Conservation (phyloP, 345 rosid species). For the rapeseed (Brassica napus) region DNA sequence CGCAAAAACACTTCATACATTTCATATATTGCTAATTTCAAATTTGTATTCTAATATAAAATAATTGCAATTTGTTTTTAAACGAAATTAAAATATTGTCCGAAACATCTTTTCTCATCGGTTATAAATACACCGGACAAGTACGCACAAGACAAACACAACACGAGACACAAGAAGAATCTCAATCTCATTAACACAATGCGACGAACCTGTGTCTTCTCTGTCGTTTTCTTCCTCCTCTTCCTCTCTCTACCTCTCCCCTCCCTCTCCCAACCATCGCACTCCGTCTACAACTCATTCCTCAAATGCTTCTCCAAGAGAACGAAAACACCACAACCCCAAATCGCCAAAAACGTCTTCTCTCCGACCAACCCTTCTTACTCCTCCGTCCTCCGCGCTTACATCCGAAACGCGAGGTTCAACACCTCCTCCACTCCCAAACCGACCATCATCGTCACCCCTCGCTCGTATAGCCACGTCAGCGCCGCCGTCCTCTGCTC, state of each 20-base stretch:
- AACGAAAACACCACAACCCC: constrained; percentile 24
- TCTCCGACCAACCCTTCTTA: constrained; percentile 44
- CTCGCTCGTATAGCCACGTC: constrained; percentile 49
- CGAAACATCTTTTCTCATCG: background rate
- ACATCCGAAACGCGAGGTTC: constrained; percentile 62
- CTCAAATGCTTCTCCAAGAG: constrained; percentile 44
- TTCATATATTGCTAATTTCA: too few relatives aligned
- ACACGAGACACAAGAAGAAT: constrained; percentile 18
- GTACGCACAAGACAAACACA: background rate
- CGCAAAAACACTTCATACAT: too few relatives aligned
- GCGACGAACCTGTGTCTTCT: background rate
- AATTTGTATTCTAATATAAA: too few relatives aligned
- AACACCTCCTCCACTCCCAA: constrained; percentile 48
- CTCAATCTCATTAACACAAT: background rate
- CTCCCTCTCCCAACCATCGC: constrained; percentile 3
- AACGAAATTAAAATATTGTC: background rate
- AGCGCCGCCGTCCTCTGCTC: constrained; percentile 58
- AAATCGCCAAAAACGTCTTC: constrained; percentile 32
- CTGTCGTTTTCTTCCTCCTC: background rate
- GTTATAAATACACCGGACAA: constrained; percentile 26
- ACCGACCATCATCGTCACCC: constrained; percentile 55
- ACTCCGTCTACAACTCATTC: constrained; percentile 42
- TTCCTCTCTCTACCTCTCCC: constrained; percentile 11
- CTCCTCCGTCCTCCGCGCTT: constrained; percentile 49
- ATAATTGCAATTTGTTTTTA: background rate